Evolutionary conservation across 768 basidiomycete genomes (phyloP).

Genomic region (Macrocybe gigantea): DNA sequence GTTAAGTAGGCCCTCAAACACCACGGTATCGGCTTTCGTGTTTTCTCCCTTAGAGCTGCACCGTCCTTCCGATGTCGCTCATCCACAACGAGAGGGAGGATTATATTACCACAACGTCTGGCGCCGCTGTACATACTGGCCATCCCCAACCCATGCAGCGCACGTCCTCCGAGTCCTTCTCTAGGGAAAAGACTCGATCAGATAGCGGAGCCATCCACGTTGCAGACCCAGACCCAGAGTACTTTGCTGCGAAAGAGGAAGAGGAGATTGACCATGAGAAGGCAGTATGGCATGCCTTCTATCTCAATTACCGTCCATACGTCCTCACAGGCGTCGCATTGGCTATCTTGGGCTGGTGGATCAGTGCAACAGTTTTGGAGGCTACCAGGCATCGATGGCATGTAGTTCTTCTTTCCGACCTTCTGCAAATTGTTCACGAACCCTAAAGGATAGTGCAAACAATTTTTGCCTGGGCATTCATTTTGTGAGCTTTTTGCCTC

Average conservation of each 20-base stretch:
- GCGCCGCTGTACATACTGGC: conserved; percentile 6
- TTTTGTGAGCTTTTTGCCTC: conserved; percentile 42
- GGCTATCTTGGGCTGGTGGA: conserved; percentile 82
- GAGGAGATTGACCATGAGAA: conserved; percentile 4
- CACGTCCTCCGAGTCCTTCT: conserved; percentile 14
- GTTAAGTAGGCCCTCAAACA: not conserved
- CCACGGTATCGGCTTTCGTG: too few species aligned
- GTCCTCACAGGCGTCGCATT: conserved; percentile 47
- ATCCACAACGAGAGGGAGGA: conserved; percentile 7
- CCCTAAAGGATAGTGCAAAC: conserved; percentile 68
- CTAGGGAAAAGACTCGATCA: conserved; percentile 15
- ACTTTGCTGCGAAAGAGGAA: conserved; percentile 2
- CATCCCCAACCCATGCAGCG: conserved; percentile 12
- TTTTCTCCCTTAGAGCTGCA: too few species aligned
- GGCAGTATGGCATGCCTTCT: not conserved
- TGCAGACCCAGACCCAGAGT: conserved; percentile 3
- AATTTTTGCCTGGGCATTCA: conserved; percentile 78
- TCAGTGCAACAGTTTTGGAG: conserved; percentile 61
- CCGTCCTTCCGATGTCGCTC: conserved; percentile 4
- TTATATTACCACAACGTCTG: conserved; percentile 6
- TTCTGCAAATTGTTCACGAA: too few species aligned
- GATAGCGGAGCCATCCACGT: conserved; percentile 3
- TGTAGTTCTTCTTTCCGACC: conserved; percentile 7
- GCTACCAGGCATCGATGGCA: conserved; percentile 76
- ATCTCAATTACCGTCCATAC: conserved; percentile 29